Evolutionary conservation across 192 early-diverging fungal genomes (phyloP), one percentile per base, ranked within the genome.

Genomic region (Dissophora globulifera): DNA sequence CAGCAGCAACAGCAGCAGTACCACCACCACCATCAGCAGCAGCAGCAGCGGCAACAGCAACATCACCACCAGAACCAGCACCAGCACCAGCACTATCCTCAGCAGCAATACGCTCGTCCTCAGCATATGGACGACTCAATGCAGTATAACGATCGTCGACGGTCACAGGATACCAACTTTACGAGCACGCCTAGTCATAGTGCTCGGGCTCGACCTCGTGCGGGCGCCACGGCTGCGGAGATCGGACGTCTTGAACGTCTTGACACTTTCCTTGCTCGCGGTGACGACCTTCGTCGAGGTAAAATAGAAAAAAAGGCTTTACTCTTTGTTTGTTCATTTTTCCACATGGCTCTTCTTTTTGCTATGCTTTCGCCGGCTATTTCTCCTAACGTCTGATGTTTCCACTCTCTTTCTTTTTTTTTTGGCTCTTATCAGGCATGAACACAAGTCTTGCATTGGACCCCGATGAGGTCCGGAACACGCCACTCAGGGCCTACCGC

Each of bases 341-440:
- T n/a, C n/a, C n/a, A n/a, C n/a, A n/a, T n/a, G n/a, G 22, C 49
- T 27, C 25, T 10, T 50, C 27, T 6, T 50, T 38, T 38, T 38
- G n/a, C n/a, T n/a, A n/a, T n/a, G n/a, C n/a, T n/a, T n/a, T n/a
- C n/a, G n/a, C n/a, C n/a, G n/a, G n/a, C n/a, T n/a, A n/a, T n/a
- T n/a, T n/a, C n/a, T n/a, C n/a, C n/a, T n/a, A n/a, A n/a, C n/a
- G n/a, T n/a, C n/a, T n/a, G n/a, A n/a, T n/a, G n/a, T n/a, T n/a
- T n/a, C n/a, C 8, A 48, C 46, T 50, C 49, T 27, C 25, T 10
- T 50, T 50, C 20, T 50, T 38, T 38, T 38, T 38, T 38, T n/a
- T n/a, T n/a, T n/a, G n/a, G n/a, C n/a, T n/a, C n/a, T n/a, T n/a
- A 45, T 17, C 53, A 76, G 72, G 63, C 15, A 76, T 76, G 72